Evolutionary conservation across 2,329 filamentous ascomycete genomes (phyloP), one percentile per base, ranked within the genome.

Genomic region (Penicillium frequentans): DNA sequence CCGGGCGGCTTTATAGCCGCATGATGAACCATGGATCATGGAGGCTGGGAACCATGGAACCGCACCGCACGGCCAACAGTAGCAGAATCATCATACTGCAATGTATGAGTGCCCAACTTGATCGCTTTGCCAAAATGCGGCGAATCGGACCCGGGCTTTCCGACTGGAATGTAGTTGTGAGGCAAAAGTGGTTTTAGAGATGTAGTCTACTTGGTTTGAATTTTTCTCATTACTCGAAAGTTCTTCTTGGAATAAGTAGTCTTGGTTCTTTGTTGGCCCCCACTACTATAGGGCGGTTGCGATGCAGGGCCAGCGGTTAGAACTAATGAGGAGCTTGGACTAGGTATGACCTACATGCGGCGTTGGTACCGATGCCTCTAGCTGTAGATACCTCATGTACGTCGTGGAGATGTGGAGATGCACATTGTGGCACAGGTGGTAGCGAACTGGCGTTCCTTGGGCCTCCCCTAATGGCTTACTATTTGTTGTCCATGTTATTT

Each of bases 61-160:
- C 37, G 29, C 10, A n/a, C 19, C 42, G 23, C 49, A 43, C 49
- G 39, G 39, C 39, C 39, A 42, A 19, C 5, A 4, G 35, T 39
- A 19, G 35, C 10, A 51, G 24, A 27, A 43, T 67, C 70, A 58
- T 37, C 47, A 42, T 10, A 47, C 31, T n/a, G 46, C 70, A 71
- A 75, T 66, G 74, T 67, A 74, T 74, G 69, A 71, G 69, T 77
- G 75, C 75, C 74, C 74, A 77, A 76, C 69, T 35, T 61, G 23
- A 47, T 62, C 58, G 58, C 21, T 54, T 50, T 70, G 66, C 60
- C 57, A 67, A 58, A 42, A 23, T 42, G 69, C 69, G 66, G 62
- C 72, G 68, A 75, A 73, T 73, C 71, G 47, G 33, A 43, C 44
- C 19, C 42, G 52, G 51, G 35, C 23, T 19, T 49, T 53, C 46